These are phyloP conservation scores for Pseudopyrenochaeta lycopersici DNA, from an alignment of 2,329 filamentous ascomycete genomes.

Conservation along the genomic window DNA sequence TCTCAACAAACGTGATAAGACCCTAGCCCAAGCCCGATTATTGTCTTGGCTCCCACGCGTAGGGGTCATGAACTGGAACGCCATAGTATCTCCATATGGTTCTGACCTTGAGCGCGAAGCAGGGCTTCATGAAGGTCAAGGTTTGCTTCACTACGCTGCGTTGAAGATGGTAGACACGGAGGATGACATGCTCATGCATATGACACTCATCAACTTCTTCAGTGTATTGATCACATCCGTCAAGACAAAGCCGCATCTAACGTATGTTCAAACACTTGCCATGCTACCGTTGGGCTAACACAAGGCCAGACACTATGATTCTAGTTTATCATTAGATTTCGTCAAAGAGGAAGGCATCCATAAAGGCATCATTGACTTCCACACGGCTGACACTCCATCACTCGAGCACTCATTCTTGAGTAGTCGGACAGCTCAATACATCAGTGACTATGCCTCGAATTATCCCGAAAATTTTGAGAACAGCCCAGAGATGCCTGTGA, in stretches of 20 bases:
- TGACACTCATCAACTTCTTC: constrained; percentile 67
- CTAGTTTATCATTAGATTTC: constrained; percentile 60
- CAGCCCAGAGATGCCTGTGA: constrained; percentile 53
- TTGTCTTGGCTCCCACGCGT: constrained; percentile 66
- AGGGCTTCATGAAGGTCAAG: constrained; percentile 40
- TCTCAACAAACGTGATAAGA: constrained; percentile 62
- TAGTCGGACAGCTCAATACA: constrained; percentile 65
- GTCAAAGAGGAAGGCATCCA: constrained; percentile 62
- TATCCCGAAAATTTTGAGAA: constrained; percentile 66
- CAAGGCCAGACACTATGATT: constrained; percentile 43
- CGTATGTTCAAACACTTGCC: constrained; percentile 24
- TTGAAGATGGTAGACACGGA: constrained; percentile 64
- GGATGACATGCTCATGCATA: constrained; percentile 68
- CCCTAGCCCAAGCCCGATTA: constrained; percentile 68
- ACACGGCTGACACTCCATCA: constrained; percentile 59
- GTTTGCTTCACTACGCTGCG: constrained; percentile 65
- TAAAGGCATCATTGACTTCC: constrained; percentile 57
- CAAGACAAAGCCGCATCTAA: constrained; percentile 38
- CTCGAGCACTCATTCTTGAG: constrained; percentile 64
- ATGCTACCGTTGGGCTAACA: background rate
- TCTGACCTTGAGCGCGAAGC: constrained; percentile 60
- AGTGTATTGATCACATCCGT: constrained; percentile 60
- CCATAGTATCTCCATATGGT: constrained; percentile 61
- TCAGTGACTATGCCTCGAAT: constrained; percentile 63
- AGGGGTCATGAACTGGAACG: constrained; percentile 63